phyloP scores from a whole-genome alignment of 1,139 yeast genomes.

The Ogataea hybrid region DNA sequence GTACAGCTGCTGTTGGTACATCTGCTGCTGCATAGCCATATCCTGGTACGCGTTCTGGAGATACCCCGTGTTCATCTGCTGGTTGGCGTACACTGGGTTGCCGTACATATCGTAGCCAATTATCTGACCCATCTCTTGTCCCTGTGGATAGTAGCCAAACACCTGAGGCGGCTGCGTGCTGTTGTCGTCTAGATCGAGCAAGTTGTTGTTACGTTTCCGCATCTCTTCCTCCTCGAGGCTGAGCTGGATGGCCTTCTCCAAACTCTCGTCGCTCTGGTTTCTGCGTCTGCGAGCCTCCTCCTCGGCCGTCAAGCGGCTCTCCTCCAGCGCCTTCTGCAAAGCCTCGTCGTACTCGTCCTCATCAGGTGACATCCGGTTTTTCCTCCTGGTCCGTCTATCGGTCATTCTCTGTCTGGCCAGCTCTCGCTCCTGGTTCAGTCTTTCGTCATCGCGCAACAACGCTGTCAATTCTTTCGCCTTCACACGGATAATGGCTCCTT shows the following conservation, averaged over 20 bases:
- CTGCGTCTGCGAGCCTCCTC: conserved; percentile 70
- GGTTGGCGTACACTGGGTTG: conserved; percentile 56
- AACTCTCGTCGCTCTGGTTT: conserved; percentile 62
- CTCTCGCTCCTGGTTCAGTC: conserved; percentile 71
- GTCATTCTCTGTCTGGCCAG: conserved; percentile 40
- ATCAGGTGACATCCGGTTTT: conserved; percentile 16
- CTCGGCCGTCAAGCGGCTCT: conserved; percentile 79
- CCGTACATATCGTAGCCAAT: conserved; percentile 70
- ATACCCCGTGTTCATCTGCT: conserved; percentile 54
- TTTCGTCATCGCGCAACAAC: conserved; percentile 77
- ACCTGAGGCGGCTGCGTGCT: conserved; percentile 38
- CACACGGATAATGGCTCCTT: conserved; percentile 85
- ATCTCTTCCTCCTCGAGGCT: conserved; percentile 88
- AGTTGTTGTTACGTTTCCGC: conserved; percentile 52
- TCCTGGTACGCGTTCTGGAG: conserved; percentile 41
- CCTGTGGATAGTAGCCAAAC: conserved; percentile 32
- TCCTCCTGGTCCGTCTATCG: conserved; percentile 27
- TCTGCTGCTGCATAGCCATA: conserved; percentile 29
- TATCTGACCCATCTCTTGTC: conserved; percentile 28
- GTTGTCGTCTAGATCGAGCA: conserved; percentile 55
- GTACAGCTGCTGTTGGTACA: conserved; percentile 28
- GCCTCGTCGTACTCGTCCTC: conserved; percentile 70
- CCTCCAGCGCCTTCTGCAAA: conserved; percentile 77
- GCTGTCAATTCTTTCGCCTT: conserved; percentile 90
- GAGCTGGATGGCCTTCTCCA: conserved; percentile 77